Evolutionary conservation across 345 rosid genomes (phyloP), one percentile per base, ranked within the genome.

Genomic region (Acer saccharum): DNA sequence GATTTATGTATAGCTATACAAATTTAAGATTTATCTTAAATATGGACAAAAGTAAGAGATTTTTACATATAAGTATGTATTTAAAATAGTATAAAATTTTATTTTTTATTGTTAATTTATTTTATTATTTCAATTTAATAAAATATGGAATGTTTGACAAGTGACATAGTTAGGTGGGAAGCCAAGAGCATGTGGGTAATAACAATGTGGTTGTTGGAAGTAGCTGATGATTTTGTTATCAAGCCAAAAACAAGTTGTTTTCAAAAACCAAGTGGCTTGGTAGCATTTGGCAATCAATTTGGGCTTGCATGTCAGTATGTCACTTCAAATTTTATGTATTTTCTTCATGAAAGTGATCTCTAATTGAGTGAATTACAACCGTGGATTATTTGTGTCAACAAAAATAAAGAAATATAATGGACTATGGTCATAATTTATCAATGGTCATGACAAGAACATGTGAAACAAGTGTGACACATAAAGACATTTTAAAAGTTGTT

Each of bases 141-240:
- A 35, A 23, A 29, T 12, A 29, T 65, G 68, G 43, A 65, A 17
- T 14, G 10, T 16, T 10, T 65, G 43, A 21, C 25, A 62, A 62
- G 66, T 27, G 32, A 65, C 68, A 65, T 14, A 27, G 68, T 35
- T 41, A 61, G 76, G 76, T 73, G 57, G 57, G 68, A 73, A 20
- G 57, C 65, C 65, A 41, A 58, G 25, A 58, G 10, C 54, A 21
- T 21, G 76, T 35, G 76, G 68, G 20, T 20, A 41, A 60, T n/a
- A 72, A 9, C 54, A 60, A 72, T 41, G 66, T 20, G 25, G 12
- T 58, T 20, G 71, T 73, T 60, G 67, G 8, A 41, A 41, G 68
- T 73, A 44, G 71, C 21, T 43, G 44, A 27, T 68, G 44, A 27
- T 41, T 43, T 18, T 67, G 52, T 41, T 39, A 25, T 7, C 0